Evolutionary conservation across 148 eudicot species (phyloP).

Genomic region (Arctostaphylos glauca): DNA sequence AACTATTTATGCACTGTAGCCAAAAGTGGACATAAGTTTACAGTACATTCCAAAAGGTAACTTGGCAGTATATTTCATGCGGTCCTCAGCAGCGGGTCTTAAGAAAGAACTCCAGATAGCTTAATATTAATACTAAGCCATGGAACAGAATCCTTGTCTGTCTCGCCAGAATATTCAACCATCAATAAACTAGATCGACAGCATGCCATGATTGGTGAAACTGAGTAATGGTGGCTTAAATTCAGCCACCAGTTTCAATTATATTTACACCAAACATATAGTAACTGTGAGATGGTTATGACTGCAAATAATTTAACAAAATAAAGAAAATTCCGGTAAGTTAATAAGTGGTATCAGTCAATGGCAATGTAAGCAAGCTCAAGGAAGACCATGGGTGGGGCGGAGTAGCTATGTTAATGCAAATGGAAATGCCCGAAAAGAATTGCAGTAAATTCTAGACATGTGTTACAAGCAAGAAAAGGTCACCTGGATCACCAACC

Average conservation of each 20-base stretch:
- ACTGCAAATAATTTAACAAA: slow-evolving; percentile 42
- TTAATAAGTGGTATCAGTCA: neutral
- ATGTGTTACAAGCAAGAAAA: neutral
- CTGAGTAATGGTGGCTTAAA: too few relatives aligned
- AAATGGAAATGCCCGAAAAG: neutral
- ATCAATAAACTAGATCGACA: too few relatives aligned
- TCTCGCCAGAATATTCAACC: too few relatives aligned
- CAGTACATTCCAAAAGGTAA: neutral
- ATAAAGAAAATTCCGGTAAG: neutral
- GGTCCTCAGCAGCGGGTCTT: too few relatives aligned
- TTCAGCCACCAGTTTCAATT: too few relatives aligned
- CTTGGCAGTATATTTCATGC: neutral
- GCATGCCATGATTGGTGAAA: neutral
- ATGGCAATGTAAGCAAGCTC: neutral
- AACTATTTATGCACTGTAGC: neutral
- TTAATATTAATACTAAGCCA: too few relatives aligned
- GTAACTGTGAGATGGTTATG: neutral
- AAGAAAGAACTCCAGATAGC: too few relatives aligned
- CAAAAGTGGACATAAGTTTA: neutral
- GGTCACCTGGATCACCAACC: slow-evolving; percentile 87
- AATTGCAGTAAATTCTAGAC: neutral
- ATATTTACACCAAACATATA: neutral
- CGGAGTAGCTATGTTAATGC: neutral
- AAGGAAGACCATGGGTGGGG: neutral
- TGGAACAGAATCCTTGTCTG: too few relatives aligned